These are phyloP conservation scores for Malus asiatica DNA, from an alignment of 306 rosid genomes.

Conservation along the genomic window DNA sequence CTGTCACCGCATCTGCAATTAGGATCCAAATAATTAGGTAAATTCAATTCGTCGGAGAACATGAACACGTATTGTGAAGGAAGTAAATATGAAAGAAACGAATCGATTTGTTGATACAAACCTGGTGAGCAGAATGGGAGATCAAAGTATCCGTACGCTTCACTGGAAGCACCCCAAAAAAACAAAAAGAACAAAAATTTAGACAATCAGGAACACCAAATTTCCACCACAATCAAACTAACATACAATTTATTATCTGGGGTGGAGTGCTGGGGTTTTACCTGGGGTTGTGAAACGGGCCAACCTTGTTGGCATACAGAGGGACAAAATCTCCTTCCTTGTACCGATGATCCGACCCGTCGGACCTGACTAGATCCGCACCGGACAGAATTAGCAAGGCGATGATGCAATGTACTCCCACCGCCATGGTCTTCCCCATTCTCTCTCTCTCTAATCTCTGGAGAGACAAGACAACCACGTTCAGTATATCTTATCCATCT, in stretches of 20 bases:
- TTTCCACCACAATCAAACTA: neutral
- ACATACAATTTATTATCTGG: neutral
- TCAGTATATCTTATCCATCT: neutral
- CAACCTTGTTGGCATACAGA: conserved; percentile 48
- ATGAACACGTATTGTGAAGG: neutral
- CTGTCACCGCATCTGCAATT: conserved; percentile 47
- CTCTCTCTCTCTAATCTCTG: neutral
- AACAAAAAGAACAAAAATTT: neutral
- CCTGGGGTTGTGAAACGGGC: conserved; percentile 58
- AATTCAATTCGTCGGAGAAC: neutral
- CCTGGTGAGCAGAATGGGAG: conserved; percentile 76
- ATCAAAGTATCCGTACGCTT: conserved; percentile 60
- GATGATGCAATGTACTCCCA: conserved; percentile 19
- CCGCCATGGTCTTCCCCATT: conserved; percentile 36
- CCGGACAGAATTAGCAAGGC: conserved; percentile 17
- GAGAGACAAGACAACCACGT: neutral
- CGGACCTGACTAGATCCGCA: conserved; percentile 28
- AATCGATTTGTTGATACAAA: conserved; percentile 18
- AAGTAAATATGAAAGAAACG: neutral
- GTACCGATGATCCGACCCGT: conserved; percentile 35
- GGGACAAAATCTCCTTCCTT: conserved; percentile 41
- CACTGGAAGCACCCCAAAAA: conserved; percentile 21
- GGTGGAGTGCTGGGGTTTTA: neutral
- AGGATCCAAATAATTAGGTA: conserved; percentile 6
- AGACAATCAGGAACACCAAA: neutral